Percentiles rank a stretch among this genome's conserved stretches.
Conservation (phyloP, 805 yeast species). For the Nakazawaea siamensis region DNA sequence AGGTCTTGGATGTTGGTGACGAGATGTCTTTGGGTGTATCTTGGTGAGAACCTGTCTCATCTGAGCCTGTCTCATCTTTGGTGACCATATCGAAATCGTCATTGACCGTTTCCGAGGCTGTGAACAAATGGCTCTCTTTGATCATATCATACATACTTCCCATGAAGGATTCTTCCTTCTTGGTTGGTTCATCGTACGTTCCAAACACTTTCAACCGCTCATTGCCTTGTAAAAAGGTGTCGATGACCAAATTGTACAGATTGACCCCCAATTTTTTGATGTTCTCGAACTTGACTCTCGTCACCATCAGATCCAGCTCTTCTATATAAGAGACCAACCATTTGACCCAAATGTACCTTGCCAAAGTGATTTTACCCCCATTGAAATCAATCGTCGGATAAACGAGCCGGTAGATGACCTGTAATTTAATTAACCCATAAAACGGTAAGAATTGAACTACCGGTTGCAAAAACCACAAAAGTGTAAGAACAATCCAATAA, state of each 20-base stretch:
- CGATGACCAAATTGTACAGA: constrained; percentile 9
- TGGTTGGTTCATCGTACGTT: background rate
- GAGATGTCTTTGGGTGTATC: background rate
- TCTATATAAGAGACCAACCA: too few relatives aligned
- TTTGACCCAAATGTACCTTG: too few relatives aligned
- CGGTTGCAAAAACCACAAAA: constrained; percentile 25
- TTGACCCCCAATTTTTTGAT: constrained; percentile 8
- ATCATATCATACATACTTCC: constrained; percentile 8
- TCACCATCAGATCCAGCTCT: too few relatives aligned
- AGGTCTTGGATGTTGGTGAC: too few relatives aligned
- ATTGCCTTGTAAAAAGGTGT: constrained; percentile 6
- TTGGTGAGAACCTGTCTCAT: too few relatives aligned
- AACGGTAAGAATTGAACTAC: constrained; percentile 44
- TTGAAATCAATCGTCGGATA: too few relatives aligned
- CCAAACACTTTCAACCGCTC: constrained; percentile 7
- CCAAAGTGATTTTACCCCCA: too few relatives aligned
- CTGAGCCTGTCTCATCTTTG: too few relatives aligned
- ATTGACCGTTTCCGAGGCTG: background rate
- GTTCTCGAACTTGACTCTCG: constrained; percentile 8
- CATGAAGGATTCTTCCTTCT: constrained; percentile 9
- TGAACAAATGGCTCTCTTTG: constrained; percentile 3
- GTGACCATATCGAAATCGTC: constrained; percentile 41
- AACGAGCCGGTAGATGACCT: too few relatives aligned
- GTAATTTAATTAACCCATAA: constrained; percentile 34
- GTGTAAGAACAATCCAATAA: constrained; percentile 62